Base-by-base conservation (phyloP, 768 basidiomycete genomes). In the Lanmaoa rubissima region DNA sequence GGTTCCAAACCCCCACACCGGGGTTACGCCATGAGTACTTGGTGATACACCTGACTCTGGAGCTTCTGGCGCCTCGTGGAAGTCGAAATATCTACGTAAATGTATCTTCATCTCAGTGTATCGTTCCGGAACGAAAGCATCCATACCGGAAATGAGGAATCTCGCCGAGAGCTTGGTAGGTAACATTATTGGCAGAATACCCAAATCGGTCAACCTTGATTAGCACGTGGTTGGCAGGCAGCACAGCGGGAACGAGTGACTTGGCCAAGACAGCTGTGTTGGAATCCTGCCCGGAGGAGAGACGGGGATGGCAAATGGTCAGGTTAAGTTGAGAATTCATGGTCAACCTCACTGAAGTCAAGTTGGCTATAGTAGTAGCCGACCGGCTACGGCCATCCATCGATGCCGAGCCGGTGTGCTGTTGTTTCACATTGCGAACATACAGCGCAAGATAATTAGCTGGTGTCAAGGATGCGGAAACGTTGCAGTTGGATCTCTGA, bases 1-100 rank as follows among this genome's bases (percentile, higher is more conserved):
- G 0, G 81, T 83, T 13, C 82, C 87, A 57, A 87, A 88, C 10
- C 86, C 87, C 87, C 87, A 88, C 7, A 88, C 87, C 0, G 87
- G 87, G 17, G 86, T 78, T 28, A 88, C 64, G 0, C 86, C 87
- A 63, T 88, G 82, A 0, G 81, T 82, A 53, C 73, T 72, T 5
- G 77, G 61, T 4, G 81, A 80, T 7, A 78, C 74, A 11, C 62
- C 63, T 11, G 48, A 57, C 42, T 32, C 60, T 54, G 7, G 72
- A 55, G 5, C 58, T 48, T 75, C 71, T 35, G 85, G 86, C 3
- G 76, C 75, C 11, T 70, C 53, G 60, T 87, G 83, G 54, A 85
- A 88, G 57, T 88, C 87, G 60, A 85, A 88, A 67, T 88, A 88
- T 38, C 87, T 88, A 54, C 72, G 73, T 3, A 78, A 64, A 57